Evolutionary conservation across 257 asterid species (phyloP).

Genomic region (Verbascum thapsus): DNA sequence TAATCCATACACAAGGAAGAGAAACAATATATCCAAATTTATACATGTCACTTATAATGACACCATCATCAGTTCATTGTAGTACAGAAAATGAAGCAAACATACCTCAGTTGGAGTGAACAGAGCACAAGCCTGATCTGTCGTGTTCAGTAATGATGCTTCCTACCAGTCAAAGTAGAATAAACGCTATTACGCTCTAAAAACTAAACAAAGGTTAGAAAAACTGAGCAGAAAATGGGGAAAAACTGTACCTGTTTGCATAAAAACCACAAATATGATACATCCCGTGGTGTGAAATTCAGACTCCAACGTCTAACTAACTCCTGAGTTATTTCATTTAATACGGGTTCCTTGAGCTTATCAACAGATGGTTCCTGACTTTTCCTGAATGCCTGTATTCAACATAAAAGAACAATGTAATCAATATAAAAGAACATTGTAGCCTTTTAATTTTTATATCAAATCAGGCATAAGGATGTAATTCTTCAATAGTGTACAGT

Average conservation of each 20-base stretch:
- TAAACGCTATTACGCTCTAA: conserved; percentile 23
- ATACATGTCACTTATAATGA: neutral
- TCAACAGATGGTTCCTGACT: conserved; percentile 83
- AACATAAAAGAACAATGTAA: conserved; percentile 19
- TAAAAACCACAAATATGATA: conserved; percentile 80
- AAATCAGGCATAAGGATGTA: conserved; percentile 17
- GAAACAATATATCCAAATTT: conserved; percentile 15
- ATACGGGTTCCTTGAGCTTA: conserved; percentile 74
- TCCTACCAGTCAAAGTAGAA: conserved; percentile 54
- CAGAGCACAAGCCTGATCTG: conserved; percentile 88
- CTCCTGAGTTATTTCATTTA: conserved; percentile 63
- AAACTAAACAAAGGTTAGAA: conserved; percentile 1
- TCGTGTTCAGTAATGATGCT: conserved; percentile 77
- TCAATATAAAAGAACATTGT: conserved; percentile 21
- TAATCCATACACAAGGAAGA: conserved; percentile 3
- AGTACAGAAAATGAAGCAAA: conserved; percentile 25
- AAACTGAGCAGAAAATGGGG: conserved; percentile 24
- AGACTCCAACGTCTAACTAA: conserved; percentile 69
- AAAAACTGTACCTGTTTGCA: conserved; percentile 74
- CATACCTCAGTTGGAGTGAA: conserved; percentile 82
- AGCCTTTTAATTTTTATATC: conserved; percentile 14
- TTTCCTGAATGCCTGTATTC: conserved; percentile 68
- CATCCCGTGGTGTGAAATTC: conserved; percentile 66
- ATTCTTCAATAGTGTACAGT: conserved; percentile 10
- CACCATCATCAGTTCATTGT: no score